phyloP scores from a whole-genome alignment of 73 alveolate species.

The Paramecium octaurelia region DNA sequence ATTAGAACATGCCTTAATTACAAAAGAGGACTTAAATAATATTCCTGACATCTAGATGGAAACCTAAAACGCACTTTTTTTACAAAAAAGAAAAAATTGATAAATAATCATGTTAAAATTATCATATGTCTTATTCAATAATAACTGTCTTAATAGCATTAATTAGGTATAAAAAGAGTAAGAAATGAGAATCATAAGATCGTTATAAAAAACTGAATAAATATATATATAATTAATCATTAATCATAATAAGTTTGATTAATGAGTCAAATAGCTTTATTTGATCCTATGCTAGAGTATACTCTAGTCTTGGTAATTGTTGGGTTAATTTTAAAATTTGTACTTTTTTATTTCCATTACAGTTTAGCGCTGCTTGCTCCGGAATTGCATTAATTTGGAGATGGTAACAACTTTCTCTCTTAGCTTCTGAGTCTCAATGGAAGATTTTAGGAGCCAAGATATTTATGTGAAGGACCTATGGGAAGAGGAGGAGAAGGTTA shows the following conservation, averaged over 20 bases:
- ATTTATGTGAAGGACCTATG: not conserved
- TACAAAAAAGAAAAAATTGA: not conserved
- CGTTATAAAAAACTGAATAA: not conserved
- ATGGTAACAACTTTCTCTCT: not conserved
- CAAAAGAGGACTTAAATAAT: not conserved
- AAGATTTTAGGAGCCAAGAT: not conserved
- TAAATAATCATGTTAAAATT: not conserved
- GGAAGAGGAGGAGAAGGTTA: not conserved
- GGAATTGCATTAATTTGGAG: not conserved
- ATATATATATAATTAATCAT: not conserved
- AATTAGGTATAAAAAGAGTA: not conserved
- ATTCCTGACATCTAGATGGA: not conserved
- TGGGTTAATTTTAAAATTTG: not conserved
- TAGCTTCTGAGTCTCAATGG: not conserved
- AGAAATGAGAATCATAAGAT: not conserved
- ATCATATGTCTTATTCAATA: not conserved
- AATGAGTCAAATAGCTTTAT: not conserved
- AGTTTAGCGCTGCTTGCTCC: not conserved
- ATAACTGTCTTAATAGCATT: not conserved
- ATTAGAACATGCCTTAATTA: not conserved
- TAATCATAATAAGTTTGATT: conserved; percentile 7
- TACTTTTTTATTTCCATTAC: not conserved
- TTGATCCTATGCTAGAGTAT: not conserved
- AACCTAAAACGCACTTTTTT: not conserved
- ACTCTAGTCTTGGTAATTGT: not conserved